Evolutionary conservation across 768 basidiomycete genomes (phyloP).

Genomic region (Gautieria morchelliformis): DNA sequence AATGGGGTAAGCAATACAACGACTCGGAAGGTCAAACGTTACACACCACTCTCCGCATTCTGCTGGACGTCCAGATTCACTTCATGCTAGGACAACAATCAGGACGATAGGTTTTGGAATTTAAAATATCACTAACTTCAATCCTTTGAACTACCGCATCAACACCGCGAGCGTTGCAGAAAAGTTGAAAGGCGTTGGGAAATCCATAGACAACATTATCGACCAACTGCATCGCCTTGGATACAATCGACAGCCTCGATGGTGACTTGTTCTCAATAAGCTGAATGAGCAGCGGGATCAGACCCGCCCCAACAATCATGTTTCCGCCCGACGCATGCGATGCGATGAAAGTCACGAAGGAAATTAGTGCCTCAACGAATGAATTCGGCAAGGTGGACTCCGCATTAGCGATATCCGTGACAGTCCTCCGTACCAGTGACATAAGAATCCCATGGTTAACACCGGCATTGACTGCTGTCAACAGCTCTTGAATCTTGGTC

Average conservation of each 20-base stretch:
- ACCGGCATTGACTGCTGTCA: constrained; percentile 86
- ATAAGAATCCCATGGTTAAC: constrained; percentile 94
- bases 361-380: constrained; percentile 76
- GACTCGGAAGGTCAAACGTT: constrained; percentile 35
- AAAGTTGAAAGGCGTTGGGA: constrained; percentile 77
- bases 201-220: constrained; percentile 91
- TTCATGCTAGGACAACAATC: constrained; percentile 40
- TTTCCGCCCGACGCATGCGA: constrained; percentile 79
- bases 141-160: constrained; percentile 79
- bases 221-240: constrained; percentile 85
- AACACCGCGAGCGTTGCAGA: constrained; percentile 77
- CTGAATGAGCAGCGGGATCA: constrained; percentile 83
- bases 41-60: constrained; percentile 38
- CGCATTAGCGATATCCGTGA: constrained; percentile 57
- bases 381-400: constrained; percentile 60
- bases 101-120: background rate
- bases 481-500: constrained; percentile 72
- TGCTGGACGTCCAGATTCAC: constrained; percentile 56
- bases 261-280: constrained; percentile 71
- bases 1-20: constrained; percentile 3
- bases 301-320: constrained; percentile 91
- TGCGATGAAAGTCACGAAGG: constrained; percentile 81
- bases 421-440: constrained; percentile 76
- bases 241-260: constrained; percentile 62
- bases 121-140: constrained; percentile 44